Evolutionary conservation across 352 stramenopile species (phyloP), one percentile per base, ranked within the genome.

Genomic region (Plasmopara muralis): DNA sequence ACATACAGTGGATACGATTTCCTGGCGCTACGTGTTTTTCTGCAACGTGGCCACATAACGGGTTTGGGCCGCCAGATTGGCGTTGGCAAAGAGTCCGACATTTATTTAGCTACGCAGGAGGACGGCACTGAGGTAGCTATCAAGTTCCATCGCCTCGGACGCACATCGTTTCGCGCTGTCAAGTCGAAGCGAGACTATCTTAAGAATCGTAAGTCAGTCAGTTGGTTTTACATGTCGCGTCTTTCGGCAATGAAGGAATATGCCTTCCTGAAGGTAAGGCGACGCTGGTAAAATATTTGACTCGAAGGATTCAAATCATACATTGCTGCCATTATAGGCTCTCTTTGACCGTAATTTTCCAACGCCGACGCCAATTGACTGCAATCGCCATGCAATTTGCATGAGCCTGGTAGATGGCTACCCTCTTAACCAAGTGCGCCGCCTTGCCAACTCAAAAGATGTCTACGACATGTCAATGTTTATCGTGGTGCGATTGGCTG

Each of bases 1-100:
- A 99, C 96, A 10, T 98, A 98, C 64, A 95, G 77, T 18, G 97
- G 97, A n/a, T 99, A 99, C 66, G 97, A 99, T 69, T 98, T 98
- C 63, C 72, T 99, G 15, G 96, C 97, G 15, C 73, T 99, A 43
- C 80, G 95, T 35, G 89, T 97, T 44, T 91, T 99, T 50, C 87
- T 98, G 45, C 74, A 89, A 31, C 80, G 96, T 20, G 93, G 92
- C 15, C 79, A 98, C 53, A 95, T 98, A 55, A 72, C 69, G 6
- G 91, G 85, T 2, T 63, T 98, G 15, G 92, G 92, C 6, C 78
- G 86, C 29, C 85, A 98, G 60, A 99, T 99, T 55, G 97, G 97
- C 25, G 96, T 98, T 29, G 97, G 97, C 37, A 99, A 99, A 63
- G 97, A 99, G 67, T 97, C 87, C 14, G 97, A 99, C 74, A 98